Base-by-base conservation (phyloP, 192 early-diverging fungal genomes). In the Linnemannia exigua region DNA sequence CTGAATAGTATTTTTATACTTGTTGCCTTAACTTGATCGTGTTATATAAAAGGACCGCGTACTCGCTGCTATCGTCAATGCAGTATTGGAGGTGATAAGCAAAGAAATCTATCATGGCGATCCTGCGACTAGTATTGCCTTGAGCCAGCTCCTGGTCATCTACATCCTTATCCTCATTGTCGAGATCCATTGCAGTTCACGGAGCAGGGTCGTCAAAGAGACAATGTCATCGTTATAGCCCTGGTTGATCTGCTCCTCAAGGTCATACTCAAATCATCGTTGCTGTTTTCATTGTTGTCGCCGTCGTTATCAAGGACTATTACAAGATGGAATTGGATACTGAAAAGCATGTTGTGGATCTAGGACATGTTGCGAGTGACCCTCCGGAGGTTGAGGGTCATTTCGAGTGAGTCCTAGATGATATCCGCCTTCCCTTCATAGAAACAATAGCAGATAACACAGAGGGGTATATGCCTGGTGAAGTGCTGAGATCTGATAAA, bases 111-210 rank as follows among this genome's bases (percentile, higher is more conserved):
- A 22, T 68, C 67, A 68, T 68, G 36, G 67, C 37, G 67, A 68
- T 38, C 16, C 67, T 35, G 33, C 36, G 19, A 68, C 36, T 2
- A 35, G 1, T 41, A 31, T 41, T 68, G 28, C 75, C 69, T 51
- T 72, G 75, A 17, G 70, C 74, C 16, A 19, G 38, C 44, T 70
- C 68, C 25, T 70, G 38, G 36, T 36, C 68, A 33, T 76, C 28
- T 50, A 70, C 46, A 48, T 25, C n/a, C 15, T 28, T 28, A 33
- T 72, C 33, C 31, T 68, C 35, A 20, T 68, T n/a, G 4, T 68
- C 67, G 22, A 20, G 36, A 38, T 54, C 73, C 35, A 33, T 33
- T 44, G 68, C 38, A 48, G 20, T 51, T 68, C 25, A 8, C 19
- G 75, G 73, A 36, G 76, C 74, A 7, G 35, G 19, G 31, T 67